Conservation (phyloP, 441 rosid species). For the Euphorbia celastroides region DNA sequence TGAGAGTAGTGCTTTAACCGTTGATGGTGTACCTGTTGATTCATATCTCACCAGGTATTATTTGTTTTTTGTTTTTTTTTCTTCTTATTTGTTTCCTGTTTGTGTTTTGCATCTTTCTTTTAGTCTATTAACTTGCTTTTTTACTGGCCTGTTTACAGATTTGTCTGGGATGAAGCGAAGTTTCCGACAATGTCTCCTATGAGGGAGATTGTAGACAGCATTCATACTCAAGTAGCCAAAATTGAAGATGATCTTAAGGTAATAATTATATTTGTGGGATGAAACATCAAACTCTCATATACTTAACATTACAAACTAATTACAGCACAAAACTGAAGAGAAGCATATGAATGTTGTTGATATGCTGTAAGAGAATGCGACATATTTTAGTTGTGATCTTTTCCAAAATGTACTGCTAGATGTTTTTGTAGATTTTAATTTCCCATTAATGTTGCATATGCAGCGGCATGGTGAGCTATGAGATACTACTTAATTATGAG, state of each 20-base stretch:
- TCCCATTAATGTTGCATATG: neutral
- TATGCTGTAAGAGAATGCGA: neutral
- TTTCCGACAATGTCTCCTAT: constrained; percentile 91
- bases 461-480: neutral
- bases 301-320: neutral
- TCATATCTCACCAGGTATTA: constrained; percentile 87
- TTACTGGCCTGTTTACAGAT: constrained; percentile 40
- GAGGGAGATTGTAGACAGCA: constrained; percentile 75
- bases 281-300: neutral
- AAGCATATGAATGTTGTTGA: neutral
- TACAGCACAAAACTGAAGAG: neutral
- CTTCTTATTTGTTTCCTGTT: neutral
- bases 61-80: neutral
- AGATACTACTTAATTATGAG: neutral
- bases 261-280: constrained; percentile 5
- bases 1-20: constrained; percentile 79
- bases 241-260: constrained; percentile 99
- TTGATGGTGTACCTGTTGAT: constrained; percentile 94
- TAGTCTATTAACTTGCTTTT: constrained; percentile 15
- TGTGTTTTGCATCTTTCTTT: neutral
- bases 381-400: neutral
- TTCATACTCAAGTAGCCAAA: constrained; percentile 83
- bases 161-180: constrained; percentile 96
- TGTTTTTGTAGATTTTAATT: neutral
- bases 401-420: neutral